phyloP scores from a whole-genome alignment of 2,329 filamentous ascomycete species.

The Corynespora cassiicola region DNA sequence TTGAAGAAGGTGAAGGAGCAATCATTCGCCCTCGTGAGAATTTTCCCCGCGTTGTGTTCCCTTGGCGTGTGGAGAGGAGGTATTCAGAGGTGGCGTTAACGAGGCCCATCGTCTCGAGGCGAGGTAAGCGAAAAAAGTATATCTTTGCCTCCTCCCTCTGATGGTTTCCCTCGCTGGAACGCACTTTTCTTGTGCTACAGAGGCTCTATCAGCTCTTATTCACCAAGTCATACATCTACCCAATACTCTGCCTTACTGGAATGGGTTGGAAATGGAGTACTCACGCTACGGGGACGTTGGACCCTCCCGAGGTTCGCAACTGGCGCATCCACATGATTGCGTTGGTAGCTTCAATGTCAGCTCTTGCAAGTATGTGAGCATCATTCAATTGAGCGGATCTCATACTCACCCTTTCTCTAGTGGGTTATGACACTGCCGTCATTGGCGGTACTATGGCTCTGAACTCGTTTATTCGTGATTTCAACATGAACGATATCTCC shows the following conservation, averaged over 20 bases:
- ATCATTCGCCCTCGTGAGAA: constrained; percentile 1
- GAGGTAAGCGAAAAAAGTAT: too few species aligned
- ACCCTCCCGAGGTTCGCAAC: constrained; percentile 44
- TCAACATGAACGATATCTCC: constrained; percentile 36
- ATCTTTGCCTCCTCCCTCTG: not conserved
- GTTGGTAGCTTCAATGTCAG: constrained; percentile 44
- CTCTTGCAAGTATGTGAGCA: constrained; percentile 41
- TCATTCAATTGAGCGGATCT: too few species aligned
- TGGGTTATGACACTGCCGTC: constrained; percentile 44
- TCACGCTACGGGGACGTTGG: constrained; percentile 39
- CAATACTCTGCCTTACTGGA: not conserved
- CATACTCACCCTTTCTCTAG: too few species aligned
- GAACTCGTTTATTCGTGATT: constrained; percentile 46
- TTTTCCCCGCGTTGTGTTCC: not conserved
- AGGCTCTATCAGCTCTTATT: too few species aligned
- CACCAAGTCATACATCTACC: not conserved
- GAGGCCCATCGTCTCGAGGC: too few species aligned
- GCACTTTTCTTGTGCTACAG: not conserved
- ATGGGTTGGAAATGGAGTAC: constrained; percentile 34
- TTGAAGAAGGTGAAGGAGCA: constrained; percentile 7
- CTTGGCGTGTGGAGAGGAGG: not conserved
- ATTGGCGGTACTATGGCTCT: constrained; percentile 51
- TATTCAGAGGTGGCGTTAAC: not conserved
- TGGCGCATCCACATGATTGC: constrained; percentile 44
- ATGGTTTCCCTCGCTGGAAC: not conserved